phyloP scores from a whole-genome alignment of 805 yeast species.

The Metschnikowia continentalis region DNA sequence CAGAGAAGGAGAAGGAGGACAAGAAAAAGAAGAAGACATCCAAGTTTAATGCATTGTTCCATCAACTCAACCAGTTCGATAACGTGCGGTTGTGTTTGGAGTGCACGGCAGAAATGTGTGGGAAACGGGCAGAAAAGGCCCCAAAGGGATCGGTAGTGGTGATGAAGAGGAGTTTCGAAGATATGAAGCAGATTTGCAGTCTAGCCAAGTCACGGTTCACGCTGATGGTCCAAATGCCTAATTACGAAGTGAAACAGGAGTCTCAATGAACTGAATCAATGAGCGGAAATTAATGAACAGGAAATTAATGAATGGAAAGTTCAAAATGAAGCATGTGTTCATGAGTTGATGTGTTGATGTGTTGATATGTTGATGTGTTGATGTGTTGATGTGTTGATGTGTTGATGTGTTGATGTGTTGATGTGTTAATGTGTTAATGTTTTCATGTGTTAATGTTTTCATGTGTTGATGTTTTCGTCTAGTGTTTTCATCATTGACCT shows the following conservation, averaged over 20 bases:
- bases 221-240: background rate
- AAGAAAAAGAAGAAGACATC: slow-evolving; percentile 10
- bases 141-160: slow-evolving; percentile 23
- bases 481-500: too few relatives aligned
- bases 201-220: slow-evolving; percentile 17
- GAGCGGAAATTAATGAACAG: too few relatives aligned
- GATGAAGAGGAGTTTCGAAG: slow-evolving; percentile 19
- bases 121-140: slow-evolving; percentile 15
- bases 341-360: too few relatives aligned
- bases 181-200: slow-evolving; percentile 20
- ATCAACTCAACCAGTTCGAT: slow-evolving; percentile 24
- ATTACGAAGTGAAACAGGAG: background rate
- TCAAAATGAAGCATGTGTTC: too few relatives aligned
- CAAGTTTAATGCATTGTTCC: slow-evolving; percentile 20
- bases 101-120: slow-evolving; percentile 24
- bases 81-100: slow-evolving; percentile 28
- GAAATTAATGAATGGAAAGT: too few relatives aligned
- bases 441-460: too few relatives aligned
- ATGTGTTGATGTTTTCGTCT: too few relatives aligned
- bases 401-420: too few relatives aligned
- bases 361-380: too few relatives aligned
- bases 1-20: background rate
- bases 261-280: too few relatives aligned
- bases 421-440: too few relatives aligned
- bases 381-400: too few relatives aligned